phyloP scores from a whole-genome alignment of 1,284 basidiomycete genomes.

The Cutaneotrichosporon cyanovorans region DNA sequence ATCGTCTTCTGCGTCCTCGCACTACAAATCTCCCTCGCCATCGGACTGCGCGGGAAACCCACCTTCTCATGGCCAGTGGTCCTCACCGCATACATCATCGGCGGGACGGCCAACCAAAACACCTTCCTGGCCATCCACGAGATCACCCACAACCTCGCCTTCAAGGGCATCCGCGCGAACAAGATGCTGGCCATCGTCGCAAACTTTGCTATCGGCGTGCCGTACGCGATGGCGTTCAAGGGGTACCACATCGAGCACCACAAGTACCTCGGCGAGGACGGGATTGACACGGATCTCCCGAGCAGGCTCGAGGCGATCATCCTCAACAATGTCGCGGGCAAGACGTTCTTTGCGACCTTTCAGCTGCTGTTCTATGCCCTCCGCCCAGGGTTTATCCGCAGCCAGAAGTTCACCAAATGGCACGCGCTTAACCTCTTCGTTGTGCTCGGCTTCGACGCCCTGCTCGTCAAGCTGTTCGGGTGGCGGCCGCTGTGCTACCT shows the following conservation, averaged over 20 bases:
- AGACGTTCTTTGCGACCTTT: conserved; percentile 98
- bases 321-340: conserved; percentile 91
- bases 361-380: conserved; percentile 98
- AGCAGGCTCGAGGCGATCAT: conserved; percentile 74
- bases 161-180: conserved; percentile 73
- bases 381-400: conserved; percentile 85
- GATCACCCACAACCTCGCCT: conserved; percentile 96
- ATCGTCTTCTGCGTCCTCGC: conserved; percentile 70
- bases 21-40: conserved; percentile 64
- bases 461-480: conserved; percentile 60
- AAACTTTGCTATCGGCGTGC: conserved; percentile 87
- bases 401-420: conserved; percentile 74
- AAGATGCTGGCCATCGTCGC: conserved; percentile 81
- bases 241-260: conserved; percentile 93
- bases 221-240: conserved; percentile 95
- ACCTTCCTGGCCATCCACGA: conserved; percentile 96
- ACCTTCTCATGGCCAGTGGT: conserved; percentile 68
- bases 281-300: conserved; percentile 84
- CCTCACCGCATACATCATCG: conserved; percentile 71
- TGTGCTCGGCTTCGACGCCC: conserved; percentile 66
- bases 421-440: conserved; percentile 68
- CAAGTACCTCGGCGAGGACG: conserved; percentile 85
- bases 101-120: conserved; percentile 95
- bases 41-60: conserved; percentile 58
- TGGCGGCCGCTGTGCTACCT: conserved; percentile 70